These are phyloP conservation scores for Cystofilobasidium macerans DNA, from an alignment of 768 basidiomycete genomes.

Conservation along the genomic window DNA sequence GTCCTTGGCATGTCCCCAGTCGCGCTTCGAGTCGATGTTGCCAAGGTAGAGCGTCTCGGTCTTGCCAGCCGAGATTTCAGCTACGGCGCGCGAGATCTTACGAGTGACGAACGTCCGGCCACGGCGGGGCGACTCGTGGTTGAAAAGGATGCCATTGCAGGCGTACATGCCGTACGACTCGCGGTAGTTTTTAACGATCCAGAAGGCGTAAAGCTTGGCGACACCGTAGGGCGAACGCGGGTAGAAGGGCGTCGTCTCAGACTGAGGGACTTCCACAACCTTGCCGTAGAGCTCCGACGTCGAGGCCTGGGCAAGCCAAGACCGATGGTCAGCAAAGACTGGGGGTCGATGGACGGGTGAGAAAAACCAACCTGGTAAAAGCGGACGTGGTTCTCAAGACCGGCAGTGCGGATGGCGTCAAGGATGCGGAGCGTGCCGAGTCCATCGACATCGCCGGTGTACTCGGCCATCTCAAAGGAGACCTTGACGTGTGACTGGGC, in stretches of 20 bases:
- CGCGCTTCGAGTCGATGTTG: slow-evolving; percentile 86
- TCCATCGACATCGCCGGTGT: slow-evolving; percentile 94
- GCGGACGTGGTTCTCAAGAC: slow-evolving; percentile 78
- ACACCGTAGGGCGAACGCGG: slow-evolving; percentile 95
- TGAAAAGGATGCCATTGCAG: slow-evolving; percentile 50
- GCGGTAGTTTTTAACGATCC: slow-evolving; percentile 41
- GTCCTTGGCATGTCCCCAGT: slow-evolving; percentile 85
- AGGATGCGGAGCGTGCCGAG: slow-evolving; percentile 89
- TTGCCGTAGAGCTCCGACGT: slow-evolving; percentile 96
- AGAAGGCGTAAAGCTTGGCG: slow-evolving; percentile 55
- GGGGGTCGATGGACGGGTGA: too few relatives aligned
- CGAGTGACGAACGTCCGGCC: slow-evolving; percentile 92
- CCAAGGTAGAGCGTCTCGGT: slow-evolving; percentile 84
- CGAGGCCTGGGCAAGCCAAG: slow-evolving; percentile 50
- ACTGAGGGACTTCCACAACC: slow-evolving; percentile 88
- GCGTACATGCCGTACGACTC: slow-evolving; percentile 87
- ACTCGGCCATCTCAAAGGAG: slow-evolving; percentile 98
- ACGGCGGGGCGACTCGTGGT: slow-evolving; percentile 71
- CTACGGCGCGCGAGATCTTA: slow-evolving; percentile 84
- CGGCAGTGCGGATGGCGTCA: slow-evolving; percentile 90
- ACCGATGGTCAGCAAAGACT: too few relatives aligned
- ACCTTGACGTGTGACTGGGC: slow-evolving; percentile 99
- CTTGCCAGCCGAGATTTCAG: slow-evolving; percentile 82
- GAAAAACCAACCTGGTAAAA: slow-evolving; percentile 61
- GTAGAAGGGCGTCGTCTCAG: slow-evolving; percentile 94